These are phyloP conservation scores for Claviceps pazoutovae DNA, from an alignment of 2,329 filamentous ascomycete species.

Conservation along the genomic window DNA sequence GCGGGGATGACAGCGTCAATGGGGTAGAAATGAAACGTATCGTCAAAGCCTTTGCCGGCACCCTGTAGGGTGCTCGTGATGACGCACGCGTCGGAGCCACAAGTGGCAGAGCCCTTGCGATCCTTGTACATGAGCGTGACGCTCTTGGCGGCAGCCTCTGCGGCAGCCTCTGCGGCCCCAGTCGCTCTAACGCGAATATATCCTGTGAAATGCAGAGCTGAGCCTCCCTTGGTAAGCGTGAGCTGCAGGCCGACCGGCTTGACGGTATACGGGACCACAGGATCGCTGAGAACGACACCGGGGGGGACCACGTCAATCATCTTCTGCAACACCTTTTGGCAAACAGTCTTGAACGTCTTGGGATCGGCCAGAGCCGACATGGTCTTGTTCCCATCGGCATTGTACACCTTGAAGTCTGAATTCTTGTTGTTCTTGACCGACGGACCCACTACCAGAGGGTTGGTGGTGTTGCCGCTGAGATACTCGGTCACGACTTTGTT, in stretches of 20 bases:
- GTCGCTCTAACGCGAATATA: slow-evolving; percentile 45
- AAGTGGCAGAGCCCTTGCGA: slow-evolving; percentile 33
- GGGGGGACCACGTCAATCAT: slow-evolving; percentile 48
- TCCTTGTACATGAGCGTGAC: slow-evolving; percentile 43
- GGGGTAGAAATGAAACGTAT: slow-evolving; percentile 43
- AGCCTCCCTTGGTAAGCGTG: slow-evolving; percentile 33
- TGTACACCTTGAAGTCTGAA: slow-evolving; percentile 43
- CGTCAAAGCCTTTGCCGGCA: slow-evolving; percentile 41
- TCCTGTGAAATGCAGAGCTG: slow-evolving; percentile 35
- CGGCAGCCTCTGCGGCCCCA: slow-evolving; percentile 24
- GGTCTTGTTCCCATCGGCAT: slow-evolving; percentile 40
- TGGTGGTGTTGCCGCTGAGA: slow-evolving; percentile 35
- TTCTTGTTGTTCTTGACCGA: slow-evolving; percentile 30
- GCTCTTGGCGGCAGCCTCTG: slow-evolving; percentile 29
- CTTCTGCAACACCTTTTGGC: slow-evolving; percentile 38
- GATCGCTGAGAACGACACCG: slow-evolving; percentile 34
- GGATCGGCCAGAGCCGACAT: slow-evolving; percentile 32
- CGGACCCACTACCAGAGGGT: slow-evolving; percentile 40
- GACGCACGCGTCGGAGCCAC: slow-evolving; percentile 27
- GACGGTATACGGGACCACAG: slow-evolving; percentile 41
- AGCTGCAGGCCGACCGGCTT: slow-evolving; percentile 46
- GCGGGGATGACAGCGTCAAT: slow-evolving; percentile 37
- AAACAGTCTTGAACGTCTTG: slow-evolving; percentile 30
- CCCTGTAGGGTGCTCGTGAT: slow-evolving; percentile 33
- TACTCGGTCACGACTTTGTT: slow-evolving; percentile 45